Evolutionary conservation across 805 yeast species (phyloP).

Genomic region (Ogataea allantospora): DNA sequence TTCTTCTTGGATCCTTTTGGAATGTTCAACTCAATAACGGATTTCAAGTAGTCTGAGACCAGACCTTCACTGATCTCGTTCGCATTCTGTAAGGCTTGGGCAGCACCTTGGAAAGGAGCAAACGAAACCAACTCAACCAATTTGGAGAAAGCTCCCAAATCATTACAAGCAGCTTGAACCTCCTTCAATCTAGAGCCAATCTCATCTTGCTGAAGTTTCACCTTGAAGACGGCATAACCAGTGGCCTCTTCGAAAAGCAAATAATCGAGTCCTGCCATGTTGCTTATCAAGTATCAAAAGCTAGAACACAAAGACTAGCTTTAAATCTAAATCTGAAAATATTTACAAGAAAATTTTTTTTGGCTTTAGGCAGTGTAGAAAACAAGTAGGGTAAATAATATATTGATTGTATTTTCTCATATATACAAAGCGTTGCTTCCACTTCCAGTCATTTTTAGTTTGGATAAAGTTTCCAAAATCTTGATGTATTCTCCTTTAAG

Average conservation of each 20-base stretch:
- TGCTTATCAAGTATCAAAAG: constrained; percentile 3
- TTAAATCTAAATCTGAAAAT: constrained; percentile 9
- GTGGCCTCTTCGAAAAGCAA: constrained; percentile 97
- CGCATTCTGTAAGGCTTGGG: constrained; percentile 98
- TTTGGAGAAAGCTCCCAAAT: constrained; percentile 84
- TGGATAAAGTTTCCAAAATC: constrained; percentile 11
- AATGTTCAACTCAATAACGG: constrained; percentile 84
- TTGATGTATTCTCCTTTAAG: constrained; percentile 8
- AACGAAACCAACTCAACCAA: constrained; percentile 90
- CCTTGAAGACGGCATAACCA: constrained; percentile 96
- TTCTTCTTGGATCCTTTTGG: constrained; percentile 74
- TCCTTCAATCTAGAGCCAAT: constrained; percentile 89
- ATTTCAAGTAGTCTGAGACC: constrained; percentile 87
- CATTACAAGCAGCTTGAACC: constrained; percentile 87
- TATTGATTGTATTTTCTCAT: constrained; percentile 3
- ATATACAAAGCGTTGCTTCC: constrained; percentile 22
- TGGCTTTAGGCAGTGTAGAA: constrained; percentile 8
- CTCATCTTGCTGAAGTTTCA: constrained; percentile 89
- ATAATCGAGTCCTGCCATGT: constrained; percentile 78
- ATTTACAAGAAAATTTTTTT: constrained; percentile 12
- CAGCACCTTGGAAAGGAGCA: constrained; percentile 99
- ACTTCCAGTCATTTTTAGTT: constrained; percentile 18
- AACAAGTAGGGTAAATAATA: constrained; percentile 13
- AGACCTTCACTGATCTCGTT: constrained; percentile 97
- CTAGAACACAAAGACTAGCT: constrained; percentile 5